Evolutionary conservation across 2,329 filamentous ascomycete genomes (phyloP), one percentile per base, ranked within the genome.

Genomic region (Leptodontidium sp.): DNA sequence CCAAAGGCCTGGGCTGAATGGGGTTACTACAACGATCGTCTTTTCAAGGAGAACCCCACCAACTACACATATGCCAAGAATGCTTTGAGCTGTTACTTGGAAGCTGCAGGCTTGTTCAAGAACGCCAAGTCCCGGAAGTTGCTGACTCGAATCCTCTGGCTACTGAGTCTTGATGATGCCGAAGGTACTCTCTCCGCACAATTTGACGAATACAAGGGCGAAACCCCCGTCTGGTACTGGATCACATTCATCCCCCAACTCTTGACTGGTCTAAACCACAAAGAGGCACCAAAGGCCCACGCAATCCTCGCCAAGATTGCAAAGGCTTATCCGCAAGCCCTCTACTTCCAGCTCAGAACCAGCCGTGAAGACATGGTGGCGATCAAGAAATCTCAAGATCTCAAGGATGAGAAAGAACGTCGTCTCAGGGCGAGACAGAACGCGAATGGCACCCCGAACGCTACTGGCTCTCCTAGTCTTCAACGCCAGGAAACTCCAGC

Each of bases 1-100:
- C 93, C 96, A 4, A 99, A 99, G 82, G 96, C 96, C 2, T 99
- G 96, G 96, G 95, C 96, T 17, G 96, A 99, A 82, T 99, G 96
- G 96, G 96, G 96, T 62, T 94, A 97, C 77, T 99, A 97, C 85
- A 98, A 97, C 77, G 96, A 99, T 79, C 90, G 93, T 74, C 91
- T 96, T 66, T 99, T 98, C 85, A 98, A 97, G 82, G 91, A 94
- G 65, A 92, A 97, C 72, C 91, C 94, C 0, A 84, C 86, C 4
- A 93, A 97, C 77, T 85, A 97, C 65, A 91, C 91, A 70, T 89
- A 93, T 70, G 97, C 95, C 5, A 91, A 93, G 73, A 96, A 97
- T 78, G 96, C 97, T 0, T 88, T 99, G 24, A 98, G 94, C 68
- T 98, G 95, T 74, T 99, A 99, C 77, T 85, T 99, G 26, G 96